Base-by-base conservation (phyloP, 495 filamentous ascomycete species). In the Penicillium alfredii region DNA sequence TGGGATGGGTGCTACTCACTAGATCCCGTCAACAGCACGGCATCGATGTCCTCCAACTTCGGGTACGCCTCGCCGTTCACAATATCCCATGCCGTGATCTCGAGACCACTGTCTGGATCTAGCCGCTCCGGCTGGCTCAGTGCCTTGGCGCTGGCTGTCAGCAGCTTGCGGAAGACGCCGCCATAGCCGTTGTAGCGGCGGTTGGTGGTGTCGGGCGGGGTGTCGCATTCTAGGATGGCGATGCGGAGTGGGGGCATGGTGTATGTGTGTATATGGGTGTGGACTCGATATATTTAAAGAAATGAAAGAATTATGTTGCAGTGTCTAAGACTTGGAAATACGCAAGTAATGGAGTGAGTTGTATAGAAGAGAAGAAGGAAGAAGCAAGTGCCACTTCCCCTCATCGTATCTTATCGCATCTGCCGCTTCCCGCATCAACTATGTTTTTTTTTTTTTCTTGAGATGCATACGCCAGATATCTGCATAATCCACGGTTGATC, bases 141-240 rank as follows among this genome's bases (percentile, higher is more conserved):
- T 0, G 62, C 51, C 30, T 69, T 58, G 26, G 73, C 78, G 30
- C 71, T 72, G 9, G 56, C 39, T 19, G 56, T 44, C 9, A 94
- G 72, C 1, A 94, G 72, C 16, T 67, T 46, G 7, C 47, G 63
- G 68, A 93, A 94, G 22, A 93, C 65, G 33, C 78, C 81, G 46
- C 74, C 70, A 55, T 94, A 94, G 25, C 74, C 73, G 17, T 77
- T 73, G 60, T 86, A 89, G 54, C 76, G 80, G 23, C 61, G 64
- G 39, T 73, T 56, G 29, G 74, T 66, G 6, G 60, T 47, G 2
- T 70, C 68, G 10, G 78, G 55, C 2, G 84, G 84, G 4, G 73
- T 82, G 63, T 89, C 88, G 61, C 82, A 80, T 71, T 90, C 86
- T 39, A 95, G 77, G 42, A 94, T 69, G 23, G 87, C 87, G 46